Percentiles rank a stretch among this genome's conserved stretches.
phyloP scores from a whole-genome alignment of 768 basidiomycete genomes.

The Lactifluus hygrophoroides region DNA sequence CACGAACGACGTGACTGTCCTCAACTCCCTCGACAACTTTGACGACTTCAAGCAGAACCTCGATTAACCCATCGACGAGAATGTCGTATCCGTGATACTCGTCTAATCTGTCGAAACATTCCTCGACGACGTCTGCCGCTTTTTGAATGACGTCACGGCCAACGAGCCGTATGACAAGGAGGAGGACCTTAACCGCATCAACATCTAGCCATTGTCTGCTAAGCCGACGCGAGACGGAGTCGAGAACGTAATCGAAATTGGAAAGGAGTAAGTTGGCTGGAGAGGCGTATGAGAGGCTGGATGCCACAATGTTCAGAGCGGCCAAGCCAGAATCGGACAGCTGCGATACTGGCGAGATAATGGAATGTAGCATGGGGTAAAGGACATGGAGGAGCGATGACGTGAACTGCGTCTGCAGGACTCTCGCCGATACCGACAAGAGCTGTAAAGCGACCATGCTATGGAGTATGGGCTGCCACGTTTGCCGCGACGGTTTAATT shows the following conservation, averaged over 20 bases:
- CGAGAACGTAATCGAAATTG: constrained; percentile 95
- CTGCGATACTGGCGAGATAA: constrained; percentile 62
- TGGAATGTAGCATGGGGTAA: constrained; percentile 80
- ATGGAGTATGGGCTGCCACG: constrained; percentile 57
- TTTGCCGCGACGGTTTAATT: constrained; percentile 23
- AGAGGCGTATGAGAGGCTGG: constrained; percentile 80
- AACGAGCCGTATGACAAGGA: constrained; percentile 76
- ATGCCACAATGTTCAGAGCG: constrained; percentile 60
- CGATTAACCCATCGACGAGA: constrained; percentile 79
- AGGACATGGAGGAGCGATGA: constrained; percentile 67
- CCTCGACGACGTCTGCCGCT: constrained; percentile 92
- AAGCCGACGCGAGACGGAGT: constrained; percentile 79
- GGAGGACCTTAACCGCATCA: constrained; percentile 82
- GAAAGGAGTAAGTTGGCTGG: constrained; percentile 81
- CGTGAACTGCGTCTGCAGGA: constrained; percentile 64
- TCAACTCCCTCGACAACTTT: constrained; percentile 61
- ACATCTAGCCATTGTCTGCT: constrained; percentile 75
- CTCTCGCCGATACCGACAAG: constrained; percentile 59
- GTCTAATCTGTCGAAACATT: constrained; percentile 93
- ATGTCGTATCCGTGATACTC: constrained; percentile 90
- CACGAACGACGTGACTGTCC: constrained; percentile 22
- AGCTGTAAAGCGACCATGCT: constrained; percentile 63
- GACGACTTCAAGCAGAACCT: constrained; percentile 80
- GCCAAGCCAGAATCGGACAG: constrained; percentile 71
- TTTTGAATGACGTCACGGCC: constrained; percentile 80